Conservation (phyloP, 495 filamentous ascomycete species). For the Podospora bellae-mahoneyi region DNA sequence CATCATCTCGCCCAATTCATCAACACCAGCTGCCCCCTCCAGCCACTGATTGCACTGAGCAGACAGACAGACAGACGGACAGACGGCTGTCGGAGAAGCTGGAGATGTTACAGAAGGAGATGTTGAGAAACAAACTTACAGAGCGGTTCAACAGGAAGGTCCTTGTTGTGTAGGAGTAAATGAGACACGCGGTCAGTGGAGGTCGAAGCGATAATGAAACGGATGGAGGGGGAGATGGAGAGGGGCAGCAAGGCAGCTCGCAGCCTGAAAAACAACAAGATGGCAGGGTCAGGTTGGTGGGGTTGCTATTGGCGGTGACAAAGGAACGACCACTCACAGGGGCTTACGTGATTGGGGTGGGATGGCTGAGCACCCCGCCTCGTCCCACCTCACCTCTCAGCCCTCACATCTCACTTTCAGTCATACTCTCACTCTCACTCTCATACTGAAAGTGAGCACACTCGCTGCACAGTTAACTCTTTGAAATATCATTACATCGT, state of each 20-base stretch:
- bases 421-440: not conserved
- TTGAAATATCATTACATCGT: conserved; percentile 9
- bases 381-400: not conserved
- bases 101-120: too few species aligned
- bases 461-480: not conserved
- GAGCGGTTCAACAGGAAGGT: too few species aligned
- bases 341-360: conserved; percentile 21
- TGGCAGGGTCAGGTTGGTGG: conserved; percentile 20
- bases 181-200: not conserved
- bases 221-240: conserved; percentile 28
- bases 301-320: conserved; percentile 25
- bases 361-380: not conserved
- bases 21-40: conserved; percentile 12
- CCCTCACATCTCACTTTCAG: not conserved
- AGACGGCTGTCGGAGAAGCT: not conserved
- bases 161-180: too few species aligned
- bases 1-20: not conserved
- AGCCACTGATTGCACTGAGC: too few species aligned
- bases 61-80: not conserved
- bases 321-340: conserved; percentile 10
- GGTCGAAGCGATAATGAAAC: conserved; percentile 25
- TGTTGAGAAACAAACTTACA: too few species aligned
- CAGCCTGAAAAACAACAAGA: conserved; percentile 30
- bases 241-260: not conserved
- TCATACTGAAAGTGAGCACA: too few species aligned